Evolutionary conservation across 75 land plant species (phyloP), one percentile per base, ranked within the genome.

Genomic region (Sequoiadendron giganteum): DNA sequence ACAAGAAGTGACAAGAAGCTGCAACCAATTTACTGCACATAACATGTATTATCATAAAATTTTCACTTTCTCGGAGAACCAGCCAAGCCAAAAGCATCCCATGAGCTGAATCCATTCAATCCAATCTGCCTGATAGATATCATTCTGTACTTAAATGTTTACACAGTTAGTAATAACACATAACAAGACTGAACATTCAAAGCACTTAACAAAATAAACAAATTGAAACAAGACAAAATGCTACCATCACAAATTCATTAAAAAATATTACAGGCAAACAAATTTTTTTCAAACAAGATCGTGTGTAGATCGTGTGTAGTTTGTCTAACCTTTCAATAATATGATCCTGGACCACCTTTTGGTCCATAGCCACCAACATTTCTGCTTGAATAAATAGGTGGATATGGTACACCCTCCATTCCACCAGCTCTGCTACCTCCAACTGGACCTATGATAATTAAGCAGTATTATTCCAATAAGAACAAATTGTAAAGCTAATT

Each of bases 381-480:
- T 30, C 54, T 54, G 21, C 56, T 47, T 16, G 38, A 42, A 42
- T 42, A 32, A 52, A 49, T 10, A 84, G 30, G 1, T 36, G 42
- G 65, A 85, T 85, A 85, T 0, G 68, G 10, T 55, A 54, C 65
- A 55, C 28, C 65, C 9, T 55, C 86, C 52, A 84, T 54, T 54
- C 85, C 85, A 30, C 58, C 85, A 84, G 84, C 52, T 82, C 86
- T 85, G 39, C 86, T 16, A 54, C 86, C 86, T 54, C 39, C 86
- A 54, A 36, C 61, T 25, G 55, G 32, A 11, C 86, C 68, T 55
- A 38, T 11, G 8, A 73, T 0, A 30, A 73, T 32, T 73, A 32
- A 2, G 36, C 76, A 73, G 36, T 10, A 61, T 61, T 25, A 1
- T 9, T 7, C 5, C 28, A 72, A 8, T 72, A 2, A 30, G 10